Evolutionary conservation across 805 yeast genomes (phyloP), one percentile per base, ranked within the genome.

Genomic region (Henningerozyma blattae): DNA sequence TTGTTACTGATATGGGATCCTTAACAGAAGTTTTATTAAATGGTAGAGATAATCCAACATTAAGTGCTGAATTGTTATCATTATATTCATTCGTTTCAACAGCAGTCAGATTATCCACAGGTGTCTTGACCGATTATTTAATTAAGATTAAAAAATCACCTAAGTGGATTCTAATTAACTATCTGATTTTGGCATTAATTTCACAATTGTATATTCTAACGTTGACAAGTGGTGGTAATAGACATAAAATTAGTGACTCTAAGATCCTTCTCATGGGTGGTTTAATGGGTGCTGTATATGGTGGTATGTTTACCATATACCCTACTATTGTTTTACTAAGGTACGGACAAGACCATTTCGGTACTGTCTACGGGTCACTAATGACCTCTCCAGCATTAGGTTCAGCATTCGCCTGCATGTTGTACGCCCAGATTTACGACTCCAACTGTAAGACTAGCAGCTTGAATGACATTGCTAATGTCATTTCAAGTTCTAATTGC

Each of bases 281-380:
- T 2, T 38, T 78, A 2, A 66, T 74, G 36, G 97, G 97, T 0
- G 49, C 72, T 18, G 62, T 73, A 5, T 84, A 89, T 49, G 95
- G 97, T 22, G 83, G 87, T 0, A 51, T 83, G 4, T 89, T 84
- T 61, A 86, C 97, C 0, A 58, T 84, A 5, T 82, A 75, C 45
- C 97, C 98, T 3, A 80, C 94, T 0, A 66, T 86, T 12, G 73
- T 86, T 13, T 78, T 94, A 1, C 65, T 77, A 4, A 72, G 82
- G 3, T 91, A 95, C 86, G 96, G 96, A 0, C 68, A 81, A 16
- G 86, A 81, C 28, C 69, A 82, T 22, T 74, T 89, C 56, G 97
- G 96, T 0, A 81, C 94, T 2, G 81, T 89, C 2, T 89, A 95
- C 84, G 96, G 96, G 3, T 63, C 80, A 18, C 82, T 85, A 52